Evolutionary conservation across 129 eudicot genomes (phyloP), one percentile per base, ranked within the genome.

Genomic region (Silybum marianum): DNA sequence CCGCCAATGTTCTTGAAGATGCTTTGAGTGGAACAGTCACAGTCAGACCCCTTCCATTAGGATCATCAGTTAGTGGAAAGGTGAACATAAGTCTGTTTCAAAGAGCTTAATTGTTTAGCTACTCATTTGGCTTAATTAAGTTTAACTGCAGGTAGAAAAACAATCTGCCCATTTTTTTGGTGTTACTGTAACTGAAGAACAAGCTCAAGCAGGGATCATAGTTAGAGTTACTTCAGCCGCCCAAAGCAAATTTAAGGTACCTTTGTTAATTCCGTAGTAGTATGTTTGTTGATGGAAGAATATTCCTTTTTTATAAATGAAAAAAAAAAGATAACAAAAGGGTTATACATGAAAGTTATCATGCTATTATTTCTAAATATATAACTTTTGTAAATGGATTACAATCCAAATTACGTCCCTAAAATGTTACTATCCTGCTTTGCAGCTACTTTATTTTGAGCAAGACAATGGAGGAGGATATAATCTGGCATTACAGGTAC

Each of bases 1-100:
- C 99, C 22, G 95, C 97, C 69, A 92, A 91, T 89, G 98, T 95
- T 87, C 98, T 95, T 60, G 99, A 95, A 87, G 98, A 95, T 86
- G 99, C 99, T 65, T 73, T 95, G 80, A 92, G 78, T 79, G 99
- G 99, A 76, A 85, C 89, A 0, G 91, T 92, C 78, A 95, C 91
- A 44, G 88, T 95, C 75, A 87, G 92, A 68, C 93, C 98, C 84
- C 97, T 95, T 65, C 95, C 95, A 4, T 70, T 95, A 69, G 99
- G 97, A 76, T 84, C 99, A 78, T 92, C 98, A 81, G 89, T 92
- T 71, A 90, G 93, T 75, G 99, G 99, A 80, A 95, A 95, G 99
- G 99, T 95, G 78, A 42, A 67, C 24, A 13, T 25, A 39, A 32
- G 30, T 39, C 48, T 75, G 71, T 81, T 54, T 70, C 67, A 46